Conservation (phyloP, 2,329 filamentous ascomycete genomes). For the Claviceps capensis region DNA sequence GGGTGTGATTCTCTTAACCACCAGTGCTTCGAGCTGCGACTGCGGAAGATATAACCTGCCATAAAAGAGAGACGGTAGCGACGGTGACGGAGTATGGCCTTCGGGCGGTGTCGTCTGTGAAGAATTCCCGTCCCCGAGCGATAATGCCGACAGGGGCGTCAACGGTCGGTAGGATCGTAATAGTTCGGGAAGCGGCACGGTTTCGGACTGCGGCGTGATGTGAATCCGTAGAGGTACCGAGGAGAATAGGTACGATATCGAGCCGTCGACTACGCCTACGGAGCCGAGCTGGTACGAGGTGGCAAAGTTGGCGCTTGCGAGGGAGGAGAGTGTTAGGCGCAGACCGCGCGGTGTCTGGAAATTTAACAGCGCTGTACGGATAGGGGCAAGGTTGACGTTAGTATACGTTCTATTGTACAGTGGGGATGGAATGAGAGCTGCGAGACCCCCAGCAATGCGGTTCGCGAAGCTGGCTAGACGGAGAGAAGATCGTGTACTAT, state of each 20-base stretch:
- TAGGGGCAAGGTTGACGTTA: background rate
- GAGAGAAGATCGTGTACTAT: background rate
- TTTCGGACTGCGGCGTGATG: constrained; percentile 54
- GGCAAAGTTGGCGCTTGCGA: constrained; percentile 85
- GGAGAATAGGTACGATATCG: constrained; percentile 92
- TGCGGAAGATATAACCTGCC: constrained; percentile 71
- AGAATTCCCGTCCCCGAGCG: background rate
- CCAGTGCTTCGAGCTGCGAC: constrained; percentile 74
- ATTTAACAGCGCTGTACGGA: constrained; percentile 60
- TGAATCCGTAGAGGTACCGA: constrained; percentile 60
- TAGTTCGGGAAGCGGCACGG: constrained; percentile 63
- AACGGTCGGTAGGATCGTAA: constrained; percentile 75
- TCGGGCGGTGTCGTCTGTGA: constrained; percentile 4
- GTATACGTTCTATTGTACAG: background rate
- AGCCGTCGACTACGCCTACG: constrained; percentile 84
- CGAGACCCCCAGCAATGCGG: too few relatives aligned
- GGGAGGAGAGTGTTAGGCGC: constrained; percentile 75
- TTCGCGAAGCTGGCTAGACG: too few relatives aligned
- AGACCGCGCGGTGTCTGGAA: constrained; percentile 78
- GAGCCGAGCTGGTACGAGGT: constrained; percentile 87
- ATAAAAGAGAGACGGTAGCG: constrained; percentile 51
- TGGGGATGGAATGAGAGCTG: too few relatives aligned
- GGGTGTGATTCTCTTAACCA: constrained; percentile 64
- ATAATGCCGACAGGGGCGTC: constrained; percentile 37
- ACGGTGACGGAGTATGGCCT: constrained; percentile 12